Percentiles rank a stretch among this genome's conserved stretches.
phyloP scores from a whole-genome alignment of 2,329 filamentous ascomycete species.

The Fusarium dimerum region DNA sequence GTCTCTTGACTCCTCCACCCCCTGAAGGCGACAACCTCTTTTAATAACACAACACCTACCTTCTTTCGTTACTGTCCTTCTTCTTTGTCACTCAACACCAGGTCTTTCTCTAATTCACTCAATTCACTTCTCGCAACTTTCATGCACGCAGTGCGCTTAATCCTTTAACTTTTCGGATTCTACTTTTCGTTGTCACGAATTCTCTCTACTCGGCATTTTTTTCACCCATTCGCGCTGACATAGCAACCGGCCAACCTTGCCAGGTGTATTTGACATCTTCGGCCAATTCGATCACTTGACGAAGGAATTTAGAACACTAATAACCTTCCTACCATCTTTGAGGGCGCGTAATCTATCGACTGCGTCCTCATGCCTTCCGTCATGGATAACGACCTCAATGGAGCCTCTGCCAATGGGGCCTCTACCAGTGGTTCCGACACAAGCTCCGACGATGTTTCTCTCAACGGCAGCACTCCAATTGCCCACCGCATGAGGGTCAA shows the following conservation, averaged over 20 bases:
- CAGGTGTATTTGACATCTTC: slow-evolving; percentile 14
- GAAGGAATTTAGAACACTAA: slow-evolving; percentile 4
- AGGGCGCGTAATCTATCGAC: slow-evolving; percentile 13
- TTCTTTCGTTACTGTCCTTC: slow-evolving; percentile 4
- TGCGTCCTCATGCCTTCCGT: slow-evolving; percentile 22
- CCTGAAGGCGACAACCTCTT: slow-evolving; percentile 15
- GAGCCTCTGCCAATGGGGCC: slow-evolving; percentile 11
- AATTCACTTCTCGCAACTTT: not conserved
- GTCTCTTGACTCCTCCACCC: slow-evolving; percentile 16
- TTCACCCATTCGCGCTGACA: slow-evolving; percentile 9
- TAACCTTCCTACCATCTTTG: not conserved
- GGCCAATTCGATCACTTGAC: slow-evolving; percentile 9
- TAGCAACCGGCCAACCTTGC: slow-evolving; percentile 7
- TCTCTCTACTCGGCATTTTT: not conserved
- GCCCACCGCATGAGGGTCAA: slow-evolving; percentile 42
- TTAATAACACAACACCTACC: slow-evolving; percentile 13
- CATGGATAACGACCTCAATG: slow-evolving; percentile 28
- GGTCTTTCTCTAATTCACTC: not conserved
- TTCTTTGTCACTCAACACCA: not conserved
- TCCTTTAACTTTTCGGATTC: slow-evolving; percentile 1
- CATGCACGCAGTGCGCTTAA: slow-evolving; percentile 3
- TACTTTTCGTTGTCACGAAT: slow-evolving; percentile 3
- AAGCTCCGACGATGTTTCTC: slow-evolving; percentile 26
- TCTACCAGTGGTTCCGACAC: slow-evolving; percentile 25
- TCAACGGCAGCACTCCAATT: slow-evolving; percentile 38